Base-by-base conservation (phyloP, 164 flowering plant species). In the Euptelea pleiosperma region DNA sequence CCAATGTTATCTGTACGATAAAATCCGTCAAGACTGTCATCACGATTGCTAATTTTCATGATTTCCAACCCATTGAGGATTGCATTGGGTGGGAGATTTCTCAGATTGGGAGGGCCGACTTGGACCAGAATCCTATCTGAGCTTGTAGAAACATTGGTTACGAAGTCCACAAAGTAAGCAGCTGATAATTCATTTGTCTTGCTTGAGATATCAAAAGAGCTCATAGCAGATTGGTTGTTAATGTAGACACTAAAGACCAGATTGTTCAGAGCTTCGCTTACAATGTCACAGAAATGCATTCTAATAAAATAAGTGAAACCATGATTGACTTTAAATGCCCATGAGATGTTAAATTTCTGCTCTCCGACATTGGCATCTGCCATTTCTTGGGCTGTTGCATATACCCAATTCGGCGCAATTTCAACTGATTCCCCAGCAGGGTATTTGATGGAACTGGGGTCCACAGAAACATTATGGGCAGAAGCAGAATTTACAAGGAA, bases 271-370 rank as follows among this genome's bases (percentile, higher is more conserved):
- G 70, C 49, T 39, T 19, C 12, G 42, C 81, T 76, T 4, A 78
- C 75, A 62, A 76, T 80, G 48, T 80, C 87, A 59, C 84, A 82
- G 49, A 82, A 80, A 74, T 82, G 87, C 66, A 82, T 18, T 48
- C 83, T 51, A 8, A 82, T 36, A 18, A 82, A 42, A 45, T 82
- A 78, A 28, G 35, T 31, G 70, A 80, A 82, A 21, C 65, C 66
- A 3, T 18, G 51, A 33, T 82, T 79, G 24, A 80, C 79, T 33
- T 33, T 43, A 41, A 82, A 78, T 25, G 18, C 37, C 85, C 87
- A 80, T 11, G 87, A 66, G 21, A 80, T 40, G 58, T 80, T 80
- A 40, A 80, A 80, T 3, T 55, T 78, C 57, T 57, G 79, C n/a
- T 68, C 62, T 28, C 41, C 72, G 1, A 77, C 79, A 46, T 76